phyloP scores from a whole-genome alignment of 192 early-diverging fungal genomes.

The Podochytrium sp. region DNA sequence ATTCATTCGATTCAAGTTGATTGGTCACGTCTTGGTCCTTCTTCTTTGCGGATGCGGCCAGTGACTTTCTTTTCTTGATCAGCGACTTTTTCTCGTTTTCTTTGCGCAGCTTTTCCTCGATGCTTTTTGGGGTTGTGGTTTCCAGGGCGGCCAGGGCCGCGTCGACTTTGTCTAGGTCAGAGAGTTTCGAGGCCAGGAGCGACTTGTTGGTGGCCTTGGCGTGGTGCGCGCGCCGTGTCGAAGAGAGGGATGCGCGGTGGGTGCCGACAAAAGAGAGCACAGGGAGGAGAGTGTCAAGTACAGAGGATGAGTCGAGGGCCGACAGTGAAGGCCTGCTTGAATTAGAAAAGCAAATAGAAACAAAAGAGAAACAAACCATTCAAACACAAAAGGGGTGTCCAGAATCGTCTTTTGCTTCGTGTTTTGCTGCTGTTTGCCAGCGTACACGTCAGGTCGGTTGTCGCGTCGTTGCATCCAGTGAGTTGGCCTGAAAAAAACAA shows the following conservation, averaged over 20 bases:
- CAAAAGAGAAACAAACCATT: background rate
- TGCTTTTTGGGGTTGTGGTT: background rate
- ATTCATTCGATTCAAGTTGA: background rate
- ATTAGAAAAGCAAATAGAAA: background rate
- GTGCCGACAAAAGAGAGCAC: background rate
- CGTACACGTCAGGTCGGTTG: too few relatives aligned
- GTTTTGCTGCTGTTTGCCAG: background rate
- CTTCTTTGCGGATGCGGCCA: background rate
- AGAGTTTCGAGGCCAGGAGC: background rate
- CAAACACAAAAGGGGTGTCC: background rate
- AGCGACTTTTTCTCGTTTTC: background rate
- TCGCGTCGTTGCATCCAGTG: too few relatives aligned
- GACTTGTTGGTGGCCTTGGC: background rate
- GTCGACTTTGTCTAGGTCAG: background rate
- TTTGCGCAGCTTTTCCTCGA: background rate
- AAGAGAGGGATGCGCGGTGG: background rate
- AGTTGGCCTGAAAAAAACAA: too few relatives aligned
- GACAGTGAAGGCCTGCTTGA: background rate
- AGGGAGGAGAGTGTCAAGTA: background rate
- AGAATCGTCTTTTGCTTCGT: slow-evolving; percentile 12
- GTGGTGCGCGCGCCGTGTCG: background rate
- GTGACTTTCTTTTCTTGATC: background rate
- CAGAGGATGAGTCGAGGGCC: background rate
- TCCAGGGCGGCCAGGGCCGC: background rate
- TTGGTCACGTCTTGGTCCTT: background rate